Percentiles rank a stretch among this genome's conserved stretches.
These are phyloP conservation scores for Westerdykella sp. DNA, from an alignment of 2,329 filamentous ascomycete species.

Conservation along the genomic window DNA sequence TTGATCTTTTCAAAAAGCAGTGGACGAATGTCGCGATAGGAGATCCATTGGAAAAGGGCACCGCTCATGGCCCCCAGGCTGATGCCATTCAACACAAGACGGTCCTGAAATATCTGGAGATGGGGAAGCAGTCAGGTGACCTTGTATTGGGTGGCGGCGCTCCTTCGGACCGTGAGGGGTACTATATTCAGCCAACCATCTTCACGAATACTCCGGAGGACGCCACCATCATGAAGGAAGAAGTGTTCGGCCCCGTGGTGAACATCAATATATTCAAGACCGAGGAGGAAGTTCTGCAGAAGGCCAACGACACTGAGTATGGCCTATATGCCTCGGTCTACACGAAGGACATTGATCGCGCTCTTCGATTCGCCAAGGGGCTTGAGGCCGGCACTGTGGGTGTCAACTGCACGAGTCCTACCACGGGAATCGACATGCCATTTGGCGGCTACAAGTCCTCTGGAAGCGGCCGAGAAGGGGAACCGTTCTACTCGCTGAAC, in stretches of 20 bases:
- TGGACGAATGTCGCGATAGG: conserved; percentile 35
- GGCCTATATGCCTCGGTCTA: conserved; percentile 81
- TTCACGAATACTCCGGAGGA: conserved; percentile 70
- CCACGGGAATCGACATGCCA: conserved; percentile 30
- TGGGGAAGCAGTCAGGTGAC: conserved; percentile 61
- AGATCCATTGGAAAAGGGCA: conserved; percentile 65
- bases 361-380: conserved; percentile 36
- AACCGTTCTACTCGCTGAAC: conserved; percentile 23
- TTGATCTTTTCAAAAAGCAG: conserved; percentile 36
- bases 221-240: conserved; percentile 76
- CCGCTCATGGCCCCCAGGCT: conserved; percentile 53
- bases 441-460: conserved; percentile 40
- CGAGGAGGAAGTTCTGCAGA: conserved; percentile 68
- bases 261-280: conserved; percentile 72
- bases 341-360: conserved; percentile 46
- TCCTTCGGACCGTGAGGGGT: conserved; percentile 26
- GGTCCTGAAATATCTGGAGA: conserved; percentile 43
- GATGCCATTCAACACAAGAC: conserved; percentile 48
- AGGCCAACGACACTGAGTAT: conserved; percentile 80
- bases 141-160: conserved; percentile 27
- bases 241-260: conserved; percentile 79
- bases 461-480: conserved; percentile 33
- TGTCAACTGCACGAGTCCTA: conserved; percentile 37
- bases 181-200: conserved; percentile 64
- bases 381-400: conserved; percentile 38